Evolutionary conservation across 164 flowering plant species (phyloP), one percentile per base, ranked within the genome.

Genomic region (Vitis amurensis): DNA sequence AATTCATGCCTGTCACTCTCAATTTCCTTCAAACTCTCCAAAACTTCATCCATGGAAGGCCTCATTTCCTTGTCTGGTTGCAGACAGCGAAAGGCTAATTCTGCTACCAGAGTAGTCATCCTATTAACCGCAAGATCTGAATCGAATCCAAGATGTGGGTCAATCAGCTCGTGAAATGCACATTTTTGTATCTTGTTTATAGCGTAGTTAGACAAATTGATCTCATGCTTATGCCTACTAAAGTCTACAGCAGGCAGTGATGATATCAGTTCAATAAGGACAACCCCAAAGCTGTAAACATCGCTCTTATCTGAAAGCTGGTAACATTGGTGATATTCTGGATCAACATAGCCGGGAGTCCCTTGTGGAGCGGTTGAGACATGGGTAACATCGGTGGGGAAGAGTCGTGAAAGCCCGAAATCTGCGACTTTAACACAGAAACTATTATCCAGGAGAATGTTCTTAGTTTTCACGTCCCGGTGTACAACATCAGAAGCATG

Each of bases 291-390:
- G 74, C 91, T 88, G 44, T 86, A 88, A 5, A 86, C 88, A 72
- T 88, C 91, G 57, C 91, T 88, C 80, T 84, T 88, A 11, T 75
- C 78, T 0, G 91, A 84, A 6, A 88, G 87, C 70, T 86, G 85
- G 68, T 88, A 82, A 60, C 85, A 83, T 13, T 77, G 83, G 63
- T 84, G 78, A 70, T 88, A 88, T 55, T 88, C 87, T 0, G 91
- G 91, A 63, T 88, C 91, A 15, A 88, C 82, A 59, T 92, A 92
- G 12, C 97, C 97, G 0, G 94, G 95, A 15, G 92, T 88, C 48
- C 97, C 97, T 53, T 88, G 95, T 11, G 95, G 97, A 29, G 89
- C 87, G 0, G 97, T 92, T 9, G 97, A 92, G 63, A 90, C 78
- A 57, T 92, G 97, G 49, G 86, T 86, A 13, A 73, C 91, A 70